Conservation (phyloP, 2,329 filamentous ascomycete genomes). For the Zalaria sp. region DNA sequence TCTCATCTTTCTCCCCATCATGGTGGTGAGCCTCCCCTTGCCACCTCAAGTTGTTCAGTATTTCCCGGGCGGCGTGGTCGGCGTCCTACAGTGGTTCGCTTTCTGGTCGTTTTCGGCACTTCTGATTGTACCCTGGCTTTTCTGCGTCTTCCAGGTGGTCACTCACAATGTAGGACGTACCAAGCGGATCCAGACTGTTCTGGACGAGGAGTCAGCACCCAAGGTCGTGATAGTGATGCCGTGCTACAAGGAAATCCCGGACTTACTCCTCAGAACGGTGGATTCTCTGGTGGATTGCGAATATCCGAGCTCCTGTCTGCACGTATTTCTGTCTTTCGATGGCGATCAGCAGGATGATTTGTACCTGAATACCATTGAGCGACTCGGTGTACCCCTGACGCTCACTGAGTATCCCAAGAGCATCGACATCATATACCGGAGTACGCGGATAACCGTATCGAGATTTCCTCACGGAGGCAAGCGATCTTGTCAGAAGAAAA, state of each 20-base stretch:
- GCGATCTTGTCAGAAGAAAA: conserved; percentile 82
- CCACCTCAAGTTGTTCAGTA: conserved; percentile 56
- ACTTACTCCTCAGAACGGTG: conserved; percentile 69
- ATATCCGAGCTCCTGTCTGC: conserved; percentile 81
- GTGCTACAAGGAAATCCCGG: conserved; percentile 83
- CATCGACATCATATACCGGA: conserved; percentile 77
- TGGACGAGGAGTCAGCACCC: conserved; percentile 75
- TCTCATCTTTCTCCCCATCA: conserved; percentile 77
- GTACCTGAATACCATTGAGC: conserved; percentile 74
- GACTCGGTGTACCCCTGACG: conserved; percentile 66
- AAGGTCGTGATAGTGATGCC: conserved; percentile 97
- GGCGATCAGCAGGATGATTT: conserved; percentile 79
- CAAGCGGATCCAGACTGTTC: conserved; percentile 67
- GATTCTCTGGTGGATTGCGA: conserved; percentile 90
- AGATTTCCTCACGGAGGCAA: conserved; percentile 90
- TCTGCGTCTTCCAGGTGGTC: conserved; percentile 83
- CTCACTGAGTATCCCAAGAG: conserved; percentile 71
- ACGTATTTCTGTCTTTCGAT: conserved; percentile 92
- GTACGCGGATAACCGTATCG: conserved; percentile 76
- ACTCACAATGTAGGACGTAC: conserved; percentile 72
- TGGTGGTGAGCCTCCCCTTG: conserved; percentile 83
- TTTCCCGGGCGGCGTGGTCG: conserved; percentile 57
- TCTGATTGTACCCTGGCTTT: conserved; percentile 77
- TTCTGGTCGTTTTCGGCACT: conserved; percentile 86
- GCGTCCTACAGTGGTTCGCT: conserved; percentile 78